Evolutionary conservation across 352 stramenopile species (phyloP).

Genomic region (Globisporangium sylvaticum): DNA sequence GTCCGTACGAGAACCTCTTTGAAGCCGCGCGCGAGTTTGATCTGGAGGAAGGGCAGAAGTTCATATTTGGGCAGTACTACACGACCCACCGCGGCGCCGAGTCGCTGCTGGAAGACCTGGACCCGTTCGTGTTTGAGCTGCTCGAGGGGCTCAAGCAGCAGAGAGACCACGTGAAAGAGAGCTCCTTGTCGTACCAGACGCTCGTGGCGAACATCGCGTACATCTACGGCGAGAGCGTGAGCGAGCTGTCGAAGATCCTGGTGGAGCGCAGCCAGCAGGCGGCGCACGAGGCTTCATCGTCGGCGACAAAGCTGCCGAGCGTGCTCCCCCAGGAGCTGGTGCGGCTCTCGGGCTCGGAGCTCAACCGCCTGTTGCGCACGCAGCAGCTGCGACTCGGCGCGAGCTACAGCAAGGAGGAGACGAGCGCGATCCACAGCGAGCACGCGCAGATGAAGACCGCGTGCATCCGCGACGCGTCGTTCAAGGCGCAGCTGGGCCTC

Average conservation of each 20-base stretch:
- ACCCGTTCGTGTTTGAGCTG: conserved; percentile 16
- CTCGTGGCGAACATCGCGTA: conserved; percentile 13
- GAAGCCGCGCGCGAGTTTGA: conserved; percentile 9
- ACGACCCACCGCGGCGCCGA: conserved; percentile 8
- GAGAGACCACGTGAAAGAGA: not conserved
- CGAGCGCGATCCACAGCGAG: conserved; percentile 15
- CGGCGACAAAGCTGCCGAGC: conserved; percentile 2
- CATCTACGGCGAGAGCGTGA: conserved; percentile 16
- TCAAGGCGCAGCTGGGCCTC: conserved; percentile 13
- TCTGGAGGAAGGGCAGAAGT: conserved; percentile 2
- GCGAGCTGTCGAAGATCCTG: conserved; percentile 10
- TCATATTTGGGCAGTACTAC: conserved; percentile 14
- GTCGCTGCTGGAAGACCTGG: conserved; percentile 14
- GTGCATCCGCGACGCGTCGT: conserved; percentile 17
- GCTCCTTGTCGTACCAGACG: not conserved
- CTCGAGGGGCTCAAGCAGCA: conserved; percentile 7
- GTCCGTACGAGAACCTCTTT: conserved; percentile 9
- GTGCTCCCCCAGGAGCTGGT: conserved; percentile 20
- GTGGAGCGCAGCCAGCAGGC: conserved; percentile 1
- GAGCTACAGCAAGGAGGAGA: conserved; percentile 14
- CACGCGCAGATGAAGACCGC: conserved; percentile 17
- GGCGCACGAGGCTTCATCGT: not conserved
- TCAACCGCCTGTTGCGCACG: conserved; percentile 15
- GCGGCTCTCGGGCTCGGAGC: conserved; percentile 15
- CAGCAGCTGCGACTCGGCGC: conserved; percentile 13